Evolutionary conservation across 305 asterid genomes (phyloP), one percentile per base, ranked within the genome.

Genomic region (Solanum hybrid): DNA sequence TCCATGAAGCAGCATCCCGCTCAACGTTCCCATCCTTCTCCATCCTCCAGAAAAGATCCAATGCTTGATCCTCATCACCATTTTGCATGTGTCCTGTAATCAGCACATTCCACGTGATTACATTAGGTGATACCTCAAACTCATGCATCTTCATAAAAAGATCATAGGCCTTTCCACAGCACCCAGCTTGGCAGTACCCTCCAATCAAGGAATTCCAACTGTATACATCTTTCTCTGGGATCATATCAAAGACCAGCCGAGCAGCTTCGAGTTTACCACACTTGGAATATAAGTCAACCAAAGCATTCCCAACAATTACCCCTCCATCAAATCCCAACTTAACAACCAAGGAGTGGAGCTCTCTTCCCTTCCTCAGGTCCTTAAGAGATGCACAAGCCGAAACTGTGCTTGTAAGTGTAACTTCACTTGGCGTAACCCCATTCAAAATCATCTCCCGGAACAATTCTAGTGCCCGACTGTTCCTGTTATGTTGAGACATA

Each of bases 181-280:
- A 95, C 78, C 99, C 98, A 35, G 95, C 95, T 91, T 93, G 96
- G 93, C 94, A 96, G 89, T 95, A 95, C 27, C 98, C 98, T 45
- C 94, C 94, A 80, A 95, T 95, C 97, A 96, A 93, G 19, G 98
- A 92, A 88, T 96, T 96, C 98, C 98, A 95, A 73, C 97, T 92
- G 85, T 92, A 95, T 9, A 94, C 93, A 92, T 95, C 99, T 91
- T 91, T 95, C 82, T 77, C 90, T 0, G 89, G 60, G 37, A 95
- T 92, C 87, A 37, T 88, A 90, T 94, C 95, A 86, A 96, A 96
- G 82, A 95, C 96, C 84, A 27, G 73, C 38, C 91, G 93, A 2
- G 99, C 97, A 90, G 94, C 87, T 40, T 94, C 94, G 69, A 95
- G 94, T 84, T 94, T 93, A 87, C 93, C 93, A 91, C 96, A 93